Conservation (phyloP, 2,329 filamentous ascomycete genomes). For the Cadophora sp. region DNA sequence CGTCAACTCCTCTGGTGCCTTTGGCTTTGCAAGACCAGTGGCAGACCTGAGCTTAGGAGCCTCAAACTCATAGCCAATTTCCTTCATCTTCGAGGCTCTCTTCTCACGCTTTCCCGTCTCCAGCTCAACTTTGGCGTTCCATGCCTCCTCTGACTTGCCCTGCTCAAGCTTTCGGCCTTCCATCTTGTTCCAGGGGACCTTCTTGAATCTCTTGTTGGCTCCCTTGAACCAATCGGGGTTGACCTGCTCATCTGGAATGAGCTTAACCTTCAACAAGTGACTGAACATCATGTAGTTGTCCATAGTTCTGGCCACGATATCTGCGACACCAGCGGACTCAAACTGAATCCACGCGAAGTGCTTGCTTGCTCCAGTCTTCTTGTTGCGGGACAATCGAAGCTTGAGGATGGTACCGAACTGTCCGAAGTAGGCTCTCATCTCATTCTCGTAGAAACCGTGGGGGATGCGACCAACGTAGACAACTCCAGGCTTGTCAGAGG, state of each 20-base stretch:
- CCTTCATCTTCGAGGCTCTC: slow-evolving; percentile 78
- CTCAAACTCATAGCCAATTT: slow-evolving; percentile 83
- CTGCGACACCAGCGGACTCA: slow-evolving; percentile 75
- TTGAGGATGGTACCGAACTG: slow-evolving; percentile 86
- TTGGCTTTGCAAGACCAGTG: slow-evolving; percentile 54
- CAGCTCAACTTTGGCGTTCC: slow-evolving; percentile 75
- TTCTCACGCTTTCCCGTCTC: slow-evolving; percentile 74
- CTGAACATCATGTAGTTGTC: slow-evolving; percentile 96
- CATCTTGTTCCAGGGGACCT: slow-evolving; percentile 86
- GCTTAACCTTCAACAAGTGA: slow-evolving; percentile 88
- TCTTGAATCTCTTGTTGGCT: slow-evolving; percentile 88
- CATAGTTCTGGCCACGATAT: slow-evolving; percentile 95
- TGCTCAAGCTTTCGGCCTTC: slow-evolving; percentile 77
- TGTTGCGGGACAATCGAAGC: slow-evolving; percentile 88
- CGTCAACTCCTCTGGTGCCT: slow-evolving; percentile 29
- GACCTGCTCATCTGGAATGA: slow-evolving; percentile 77
- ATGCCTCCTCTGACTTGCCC: slow-evolving; percentile 75
- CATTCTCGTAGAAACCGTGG: slow-evolving; percentile 95
- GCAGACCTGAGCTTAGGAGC: slow-evolving; percentile 73
- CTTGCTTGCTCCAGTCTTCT: slow-evolving; percentile 87
- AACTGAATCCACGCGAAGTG: slow-evolving; percentile 98
- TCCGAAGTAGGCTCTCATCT: slow-evolving; percentile 91
- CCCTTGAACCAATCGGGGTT: slow-evolving; percentile 88
- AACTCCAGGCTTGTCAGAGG: slow-evolving; percentile 70
- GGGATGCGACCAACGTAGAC: slow-evolving; percentile 92